Conservation (phyloP, 306 rosid species). For the Pterocarpus macrocarpus region DNA sequence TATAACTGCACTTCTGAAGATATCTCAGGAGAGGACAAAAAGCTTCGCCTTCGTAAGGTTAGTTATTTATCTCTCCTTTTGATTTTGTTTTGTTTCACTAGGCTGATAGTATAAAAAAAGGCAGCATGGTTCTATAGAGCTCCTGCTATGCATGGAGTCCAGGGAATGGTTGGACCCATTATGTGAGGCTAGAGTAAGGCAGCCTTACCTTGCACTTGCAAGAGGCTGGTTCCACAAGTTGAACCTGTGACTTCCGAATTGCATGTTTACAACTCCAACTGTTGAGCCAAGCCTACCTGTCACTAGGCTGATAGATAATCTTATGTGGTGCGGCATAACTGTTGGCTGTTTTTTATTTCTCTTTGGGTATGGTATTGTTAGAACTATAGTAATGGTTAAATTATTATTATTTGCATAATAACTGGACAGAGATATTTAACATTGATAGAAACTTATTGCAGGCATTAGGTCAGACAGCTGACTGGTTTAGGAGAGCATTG, state of each 20-base stretch:
- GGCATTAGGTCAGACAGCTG: conserved; percentile 96
- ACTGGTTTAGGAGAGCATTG: conserved; percentile 93
- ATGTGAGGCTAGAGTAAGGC: conserved; percentile 18
- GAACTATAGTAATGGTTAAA: conserved; percentile 21
- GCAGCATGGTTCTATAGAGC: not conserved
- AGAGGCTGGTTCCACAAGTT: conserved; percentile 2
- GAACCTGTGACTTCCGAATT: conserved; percentile 15
- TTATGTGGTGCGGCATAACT: conserved; percentile 28
- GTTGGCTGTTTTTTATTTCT: conserved; percentile 20
- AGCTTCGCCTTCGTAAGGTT: conserved; percentile 89
- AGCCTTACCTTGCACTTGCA: conserved; percentile 28
- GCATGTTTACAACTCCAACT: not conserved
- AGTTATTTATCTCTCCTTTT: not conserved
- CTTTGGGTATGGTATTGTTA: conserved; percentile 17
- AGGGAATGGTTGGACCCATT: not conserved
- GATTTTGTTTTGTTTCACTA: conserved; percentile 37
- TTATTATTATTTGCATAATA: conserved; percentile 16
- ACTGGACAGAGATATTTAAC: conserved; percentile 43
- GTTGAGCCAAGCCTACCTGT: conserved; percentile 2
- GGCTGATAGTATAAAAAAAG: not conserved
- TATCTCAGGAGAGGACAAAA: conserved; percentile 88
- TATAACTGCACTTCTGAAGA: conserved; percentile 92
- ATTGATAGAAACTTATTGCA: conserved; percentile 52
- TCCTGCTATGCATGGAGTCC: conserved; percentile 10
- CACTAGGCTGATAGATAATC: conserved; percentile 8